Percentiles rank a stretch among this genome's conserved stretches.
Evolutionary conservation across 2,329 filamentous ascomycete genomes (phyloP).

Genomic region (Penicillium rolfsii): DNA sequence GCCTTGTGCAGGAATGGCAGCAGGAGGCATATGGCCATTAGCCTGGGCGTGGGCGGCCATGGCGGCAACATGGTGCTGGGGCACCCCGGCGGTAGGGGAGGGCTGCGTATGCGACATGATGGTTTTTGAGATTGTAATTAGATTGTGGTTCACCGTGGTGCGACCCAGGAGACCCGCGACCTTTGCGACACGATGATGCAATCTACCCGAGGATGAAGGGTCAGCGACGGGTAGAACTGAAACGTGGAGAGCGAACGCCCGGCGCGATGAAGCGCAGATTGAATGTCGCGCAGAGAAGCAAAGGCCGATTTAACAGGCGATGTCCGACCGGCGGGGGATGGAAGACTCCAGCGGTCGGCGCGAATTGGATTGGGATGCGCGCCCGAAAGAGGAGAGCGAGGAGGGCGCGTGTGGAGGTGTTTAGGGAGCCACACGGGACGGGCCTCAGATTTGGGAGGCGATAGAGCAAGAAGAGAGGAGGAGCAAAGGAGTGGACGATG

Average conservation of each 20-base stretch:
- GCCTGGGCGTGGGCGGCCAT: conserved; percentile 39
- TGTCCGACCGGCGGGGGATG: conserved; percentile 8
- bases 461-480: conserved; percentile 2
- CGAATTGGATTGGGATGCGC: conserved; percentile 1
- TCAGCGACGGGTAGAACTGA: neutral
- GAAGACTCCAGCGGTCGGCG: conserved; percentile 1
- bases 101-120: conserved; percentile 77
- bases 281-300: neutral
- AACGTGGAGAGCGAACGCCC: neutral
- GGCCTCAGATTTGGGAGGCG: neutral
- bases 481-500: conserved; percentile 12
- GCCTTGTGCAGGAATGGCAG: conserved; percentile 54
- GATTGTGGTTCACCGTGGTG: conserved; percentile 25
- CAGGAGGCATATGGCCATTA: conserved; percentile 57
- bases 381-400: conserved; percentile 8
- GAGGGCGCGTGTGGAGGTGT: conserved; percentile 13
- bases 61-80: conserved; percentile 57
- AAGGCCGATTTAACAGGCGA: neutral
- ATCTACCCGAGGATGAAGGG: conserved; percentile 19
- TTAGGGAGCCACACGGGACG: conserved; percentile 9
- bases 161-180: conserved; percentile 14
- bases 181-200: conserved; percentile 41
- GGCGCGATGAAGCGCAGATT: neutral
- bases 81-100: conserved; percentile 76
- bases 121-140: conserved; percentile 11